Base-by-base conservation (phyloP, 805 yeast species). In the Hanseniaspora hatyaiensis region DNA sequence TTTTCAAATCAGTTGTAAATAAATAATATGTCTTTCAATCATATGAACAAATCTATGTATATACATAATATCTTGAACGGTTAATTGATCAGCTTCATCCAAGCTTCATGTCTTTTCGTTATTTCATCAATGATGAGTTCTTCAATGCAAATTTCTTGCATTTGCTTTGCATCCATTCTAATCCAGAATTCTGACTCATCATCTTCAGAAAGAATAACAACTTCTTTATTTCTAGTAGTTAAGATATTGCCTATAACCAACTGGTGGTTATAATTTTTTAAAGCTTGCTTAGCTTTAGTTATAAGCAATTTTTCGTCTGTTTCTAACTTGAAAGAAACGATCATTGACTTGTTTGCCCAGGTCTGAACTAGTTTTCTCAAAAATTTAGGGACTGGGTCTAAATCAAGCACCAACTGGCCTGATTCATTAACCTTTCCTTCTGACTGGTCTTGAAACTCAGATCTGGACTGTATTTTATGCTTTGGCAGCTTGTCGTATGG, bases 351-450 rank as follows among this genome's bases (percentile, higher is more conserved):
- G 2, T 94, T 95, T 0, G 95, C 95, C 98, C 98, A 92, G 9
- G 78, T 73, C 53, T 85, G 94, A 1, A 88, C 96, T 52, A 92
- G 67, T 49, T 95, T 70, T 53, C 85, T 75, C 57, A 92, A 71
- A 56, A 92, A 89, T 59, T 92, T 92, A 16, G 98, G 98, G 3
- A 92, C 98, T 4, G 95, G 97, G 60, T 89, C 96, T 54, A 92
- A 67, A 55, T 87, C 82, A 9, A 92, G 84, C 8, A 81, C 75
- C 38, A 92, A 67, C 58, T 83, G 85, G 3, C 94, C 94, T 6
- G 68, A 68, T 6, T 36, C 34, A 24, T 34, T 31, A 2, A 56
- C 51, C 1, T 64, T 58, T 1, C 61, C 58, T 9, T 52, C 50
- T 4, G 60, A 46, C 20, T 52, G 51, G 6, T 50, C 34, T 9